Base-by-base conservation (phyloP, 352 stramenopile species). In the Aphanomyces astaci region DNA sequence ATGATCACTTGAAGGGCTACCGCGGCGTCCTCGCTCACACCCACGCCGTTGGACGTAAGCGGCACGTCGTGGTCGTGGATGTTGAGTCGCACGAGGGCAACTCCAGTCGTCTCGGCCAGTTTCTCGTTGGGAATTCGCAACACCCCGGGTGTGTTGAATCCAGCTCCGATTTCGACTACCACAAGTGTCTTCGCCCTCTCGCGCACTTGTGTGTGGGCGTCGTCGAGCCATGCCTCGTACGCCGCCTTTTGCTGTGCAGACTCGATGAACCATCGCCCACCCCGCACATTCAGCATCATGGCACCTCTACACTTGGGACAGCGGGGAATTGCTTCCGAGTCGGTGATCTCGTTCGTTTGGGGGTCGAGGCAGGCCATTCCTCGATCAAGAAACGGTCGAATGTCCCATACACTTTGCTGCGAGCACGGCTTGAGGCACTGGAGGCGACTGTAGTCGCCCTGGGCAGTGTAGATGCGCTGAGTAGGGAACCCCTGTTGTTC, bases 81-180 rank as follows among this genome's bases (percentile, higher is more conserved):
- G 49, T 92, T 90, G 2, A 92, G 71, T 27, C 83, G 78, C 11
- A 92, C 67, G 49, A 92, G 73, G 19, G 69, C 67, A 22, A 85
- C 80, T n/a, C 75, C 75, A 13, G 82, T 63, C 2, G 69, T 59
- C 9, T 71, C 68, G 3, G 78, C 78, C 55, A 88, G 63, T 2
- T 72, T 72, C 53, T 92, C 81, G 40, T 87, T 77, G 0, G 81
- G 81, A 17, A 87, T 65, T 0, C 81, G 76, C 13, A 88, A 54
- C 13, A 92, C 80, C 1, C 71, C 78, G 0, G 81, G 84, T 0
- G 84, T 92, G 64, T 90, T 92, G 71, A 88, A 90, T 3, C 84
- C 80, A 33, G 76, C 80, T 22, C 84, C 84, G 36, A 92, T 66
- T 56, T 92, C 81, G 15, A 90, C 73, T 19, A 90, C 81, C 17